Base-by-base conservation (phyloP, 2,329 filamentous ascomycete genomes). In the Teratosphaeria nubilosa region DNA sequence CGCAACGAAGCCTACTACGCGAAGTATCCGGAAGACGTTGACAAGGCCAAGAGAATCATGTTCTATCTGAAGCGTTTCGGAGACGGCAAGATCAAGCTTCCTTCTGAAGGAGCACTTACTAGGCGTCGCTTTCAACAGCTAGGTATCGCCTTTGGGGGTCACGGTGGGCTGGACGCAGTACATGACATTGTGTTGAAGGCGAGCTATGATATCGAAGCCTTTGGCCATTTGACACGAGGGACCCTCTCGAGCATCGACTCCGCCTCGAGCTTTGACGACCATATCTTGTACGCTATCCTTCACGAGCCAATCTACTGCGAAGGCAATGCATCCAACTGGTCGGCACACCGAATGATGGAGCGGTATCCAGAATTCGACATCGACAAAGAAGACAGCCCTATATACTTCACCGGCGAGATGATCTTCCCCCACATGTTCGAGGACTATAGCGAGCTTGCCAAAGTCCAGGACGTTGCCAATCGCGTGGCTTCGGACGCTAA, bases 321-420 rank as follows among this genome's bases (percentile, higher is more conserved):
- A 72, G 82, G 83, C 7, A 70, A 80, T 34, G 78, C 83, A 9
- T 86, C 89, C 1, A 81, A 83, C 58, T 96, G 91, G 91, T 85
- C 90, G 5, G 87, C 88, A 1, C 77, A 86, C 45, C 79, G 85
- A 2, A 75, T 91, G 56, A 79, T 86, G 63, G 72, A 79, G 62
- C 72, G 59, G 65, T 75, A 74, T 60, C 69, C 20, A 16, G 74
- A 73, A 16, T 84, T 82, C 70, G 73, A 77, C 56, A 66, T 77
- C 20, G 72, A 76, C 1, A 73, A 41, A 63, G 75, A 24, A 31
- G 71, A 76, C 5, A 69, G 75, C 2, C 85, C 86, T 0, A 76
- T 94, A 24, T 88, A 82, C 72, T 95, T 96, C 75, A 90, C 89
- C 0, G 91, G 91, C 60, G 92, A 97, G 75, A 96, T 96, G 90